Conservation (phyloP, 257 asterid genomes). For the Leptodermis oblonga region DNA sequence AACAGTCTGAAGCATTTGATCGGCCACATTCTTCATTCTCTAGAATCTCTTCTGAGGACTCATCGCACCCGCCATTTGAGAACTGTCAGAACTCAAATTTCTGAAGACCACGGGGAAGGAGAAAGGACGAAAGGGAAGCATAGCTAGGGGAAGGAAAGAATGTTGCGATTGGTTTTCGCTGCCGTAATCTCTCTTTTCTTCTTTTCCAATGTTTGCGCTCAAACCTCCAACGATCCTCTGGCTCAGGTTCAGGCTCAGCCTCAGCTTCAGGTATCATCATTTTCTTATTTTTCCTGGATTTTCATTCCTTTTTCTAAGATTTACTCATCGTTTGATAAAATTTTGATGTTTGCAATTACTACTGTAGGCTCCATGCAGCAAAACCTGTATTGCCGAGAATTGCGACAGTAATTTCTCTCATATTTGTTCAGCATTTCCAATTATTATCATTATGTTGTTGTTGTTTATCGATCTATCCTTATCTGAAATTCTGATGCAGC, state of each 20-base stretch:
- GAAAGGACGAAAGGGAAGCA: background rate
- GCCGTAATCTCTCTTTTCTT: slow-evolving; percentile 20
- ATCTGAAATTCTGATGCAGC: slow-evolving; percentile 32
- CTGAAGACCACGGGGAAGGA: background rate
- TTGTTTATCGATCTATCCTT: background rate
- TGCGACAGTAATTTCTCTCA: slow-evolving; percentile 45
- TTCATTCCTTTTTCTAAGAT: background rate
- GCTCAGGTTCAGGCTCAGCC: too few species aligned
- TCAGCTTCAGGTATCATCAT: slow-evolving; percentile 38
- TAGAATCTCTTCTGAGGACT: background rate
- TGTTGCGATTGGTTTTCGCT: slow-evolving; percentile 25
- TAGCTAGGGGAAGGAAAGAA: background rate
- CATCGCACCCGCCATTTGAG: background rate
- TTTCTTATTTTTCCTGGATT: background rate
- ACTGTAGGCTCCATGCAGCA: slow-evolving; percentile 58
- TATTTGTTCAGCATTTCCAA: background rate
- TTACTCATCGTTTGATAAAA: background rate
- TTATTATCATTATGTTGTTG: background rate
- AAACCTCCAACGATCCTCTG: slow-evolving; percentile 44
- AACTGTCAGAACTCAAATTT: too few species aligned
- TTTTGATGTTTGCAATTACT: background rate
- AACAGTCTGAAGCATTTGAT: background rate
- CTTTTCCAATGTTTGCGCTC: slow-evolving; percentile 24
- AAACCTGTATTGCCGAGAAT: slow-evolving; percentile 59
- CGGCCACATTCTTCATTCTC: background rate